A percentile compares a stretch with the other conserved stretches of the same genome.
Evolutionary conservation across 78 protist species (phyloP).

Genomic region (Anaeramoeba flamelloides): DNA sequence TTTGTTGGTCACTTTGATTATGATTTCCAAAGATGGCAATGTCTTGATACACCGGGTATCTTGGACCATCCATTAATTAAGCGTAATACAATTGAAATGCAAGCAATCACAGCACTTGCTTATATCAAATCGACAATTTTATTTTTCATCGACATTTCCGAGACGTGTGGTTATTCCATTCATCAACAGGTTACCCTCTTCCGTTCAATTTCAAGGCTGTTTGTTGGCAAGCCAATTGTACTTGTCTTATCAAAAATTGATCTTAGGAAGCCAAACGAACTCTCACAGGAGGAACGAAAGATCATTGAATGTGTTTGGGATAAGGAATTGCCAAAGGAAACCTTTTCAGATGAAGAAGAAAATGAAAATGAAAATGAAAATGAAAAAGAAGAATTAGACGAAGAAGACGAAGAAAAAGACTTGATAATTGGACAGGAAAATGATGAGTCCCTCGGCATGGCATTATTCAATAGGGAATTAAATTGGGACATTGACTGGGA

Average conservation of each 20-base stretch:
- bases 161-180: slow-evolving; percentile 81
- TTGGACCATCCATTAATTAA: slow-evolving; percentile 92
- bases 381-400: too few relatives aligned
- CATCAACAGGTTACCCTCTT: slow-evolving; percentile 76
- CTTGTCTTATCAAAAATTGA: slow-evolving; percentile 81
- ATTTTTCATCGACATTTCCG: slow-evolving; percentile 83
- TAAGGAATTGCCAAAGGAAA: too few relatives aligned
- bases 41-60: slow-evolving; percentile 98
- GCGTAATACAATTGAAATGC: slow-evolving; percentile 99
- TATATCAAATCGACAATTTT: slow-evolving; percentile 77
- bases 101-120: slow-evolving; percentile 96
- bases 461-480: too few relatives aligned
- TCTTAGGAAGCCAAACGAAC: slow-evolving; percentile 36
- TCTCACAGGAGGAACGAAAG: slow-evolving; percentile 35
- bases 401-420: too few relatives aligned
- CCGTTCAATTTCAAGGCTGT: slow-evolving; percentile 75
- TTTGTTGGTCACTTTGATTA: slow-evolving; percentile 95
- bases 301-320: too few relatives aligned
- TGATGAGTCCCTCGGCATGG: too few relatives aligned
- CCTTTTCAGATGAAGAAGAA: too few relatives aligned
- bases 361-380: too few relatives aligned
- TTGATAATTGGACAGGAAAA: too few relatives aligned
- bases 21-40: slow-evolving; percentile 84
- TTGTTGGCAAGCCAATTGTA: slow-evolving; percentile 87
- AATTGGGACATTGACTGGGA: too few relatives aligned